Evolutionary conservation across 1,139 yeast genomes (phyloP), one percentile per base, ranked within the genome.

Genomic region (Pneumocystis carinii): DNA sequence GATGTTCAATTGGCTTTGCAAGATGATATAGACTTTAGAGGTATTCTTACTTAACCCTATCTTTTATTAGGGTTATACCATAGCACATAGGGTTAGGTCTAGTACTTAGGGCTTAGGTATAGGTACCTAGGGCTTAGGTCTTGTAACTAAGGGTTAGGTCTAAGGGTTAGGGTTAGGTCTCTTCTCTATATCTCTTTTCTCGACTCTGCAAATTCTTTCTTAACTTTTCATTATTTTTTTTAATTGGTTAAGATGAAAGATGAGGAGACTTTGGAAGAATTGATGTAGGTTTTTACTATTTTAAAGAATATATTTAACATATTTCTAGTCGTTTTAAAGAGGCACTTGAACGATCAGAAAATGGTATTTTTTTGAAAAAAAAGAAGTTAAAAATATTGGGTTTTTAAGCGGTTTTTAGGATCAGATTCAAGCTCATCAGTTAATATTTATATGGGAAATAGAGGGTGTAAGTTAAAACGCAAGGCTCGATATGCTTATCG

Each of bases 1-100:
- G 95, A 87, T 67, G 78, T 88, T 5, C 72, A 78, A 38, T 76
- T 78, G 55, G 86, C 83, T 27, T 77, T 87, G 64, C 81, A 80
- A 66, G 79, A 79, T 63, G 94, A 87, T 69, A 69, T 71, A 5
- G 77, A 75, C 32, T 72, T 79, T 48, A 73, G 71, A 41, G 72
- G 71, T 67, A 77, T 71, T 72, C 63, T 71, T 1, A 37, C n/a
- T 1, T 37, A 37, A 37, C n/a, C 39, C 39, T 14, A 3, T 14
- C 1, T 12, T 3, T 1, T 37, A 14, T 38, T 38, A 38, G 41
- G n/a, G 3, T 10, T n/a, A n/a, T n/a, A n/a, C n/a, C n/a, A n/a
- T n/a, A n/a, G n/a, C n/a, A n/a, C n/a, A n/a, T n/a, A n/a, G n/a
- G n/a, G n/a, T n/a, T n/a, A n/a, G n/a, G n/a, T n/a, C n/a, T n/a